Conservation (phyloP, 2,329 filamentous ascomycete species). For the Diplodia mutila region DNA sequence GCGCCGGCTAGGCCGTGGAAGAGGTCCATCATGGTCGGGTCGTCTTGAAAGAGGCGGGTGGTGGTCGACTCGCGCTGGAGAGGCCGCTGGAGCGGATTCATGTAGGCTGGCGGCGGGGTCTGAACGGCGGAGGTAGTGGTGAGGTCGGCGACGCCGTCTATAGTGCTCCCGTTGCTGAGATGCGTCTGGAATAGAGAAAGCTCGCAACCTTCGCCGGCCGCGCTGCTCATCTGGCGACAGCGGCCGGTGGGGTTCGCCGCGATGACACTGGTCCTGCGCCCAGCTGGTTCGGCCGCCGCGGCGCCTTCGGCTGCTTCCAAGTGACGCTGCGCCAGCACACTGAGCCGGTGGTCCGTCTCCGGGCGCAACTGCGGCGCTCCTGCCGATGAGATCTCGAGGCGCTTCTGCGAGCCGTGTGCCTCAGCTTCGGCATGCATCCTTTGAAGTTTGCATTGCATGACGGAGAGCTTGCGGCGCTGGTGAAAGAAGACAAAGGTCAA, state of each 20-base stretch:
- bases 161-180: neutral
- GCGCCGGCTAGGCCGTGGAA: neutral
- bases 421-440: neutral
- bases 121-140: neutral
- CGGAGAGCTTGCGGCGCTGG: constrained; percentile 9
- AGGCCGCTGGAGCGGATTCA: neutral
- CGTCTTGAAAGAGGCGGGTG: neutral
- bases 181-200: constrained; percentile 10
- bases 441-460: constrained; percentile 10
- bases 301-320: neutral
- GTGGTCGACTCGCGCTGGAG: neutral
- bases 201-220: constrained; percentile 13
- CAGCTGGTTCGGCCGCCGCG: neutral
- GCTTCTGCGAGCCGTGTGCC: constrained; percentile 8
- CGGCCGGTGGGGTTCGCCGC: neutral
- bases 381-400: neutral
- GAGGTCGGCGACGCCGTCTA: neutral
- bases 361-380: constrained; percentile 3
- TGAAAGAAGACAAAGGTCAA: neutral
- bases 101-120: neutral
- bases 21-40: constrained; percentile 5
- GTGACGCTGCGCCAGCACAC: neutral
- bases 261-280: neutral
- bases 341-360: constrained; percentile 13
- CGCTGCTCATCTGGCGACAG: neutral